A percentile compares a stretch with the other conserved stretches of the same genome.
phyloP scores from a whole-genome alignment of 129 eudicot species.

The Helianthus annuus region DNA sequence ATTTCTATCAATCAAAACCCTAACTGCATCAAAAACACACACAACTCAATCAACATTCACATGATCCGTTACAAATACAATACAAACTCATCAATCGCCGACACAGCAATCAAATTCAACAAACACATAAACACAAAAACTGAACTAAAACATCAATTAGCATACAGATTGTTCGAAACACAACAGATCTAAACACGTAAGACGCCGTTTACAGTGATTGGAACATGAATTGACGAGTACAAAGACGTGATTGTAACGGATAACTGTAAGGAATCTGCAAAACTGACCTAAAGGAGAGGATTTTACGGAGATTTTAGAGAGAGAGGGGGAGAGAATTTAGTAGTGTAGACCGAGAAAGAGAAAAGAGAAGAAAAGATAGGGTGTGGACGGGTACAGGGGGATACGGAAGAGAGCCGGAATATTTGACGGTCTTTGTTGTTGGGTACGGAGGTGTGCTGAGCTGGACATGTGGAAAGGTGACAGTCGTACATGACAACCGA shows the following conservation, averaged over 20 bases:
- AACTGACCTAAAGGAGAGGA: neutral
- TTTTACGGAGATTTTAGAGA: neutral
- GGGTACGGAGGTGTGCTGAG: slow-evolving; percentile 1
- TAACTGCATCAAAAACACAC: neutral
- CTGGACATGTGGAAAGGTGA: slow-evolving; percentile 11
- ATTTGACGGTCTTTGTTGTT: neutral
- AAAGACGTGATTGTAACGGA: neutral
- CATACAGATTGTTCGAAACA: neutral
- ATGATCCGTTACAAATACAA: neutral
- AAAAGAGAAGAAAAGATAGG: neutral
- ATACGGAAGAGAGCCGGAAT: slow-evolving; percentile 1
- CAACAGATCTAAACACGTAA: neutral
- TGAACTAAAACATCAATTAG: neutral
- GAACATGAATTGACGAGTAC: neutral
- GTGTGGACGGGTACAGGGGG: slow-evolving; percentile 1
- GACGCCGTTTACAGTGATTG: neutral
- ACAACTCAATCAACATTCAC: neutral
- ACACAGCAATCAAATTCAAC: neutral
- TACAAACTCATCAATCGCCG: neutral
- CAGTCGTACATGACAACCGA: neutral
- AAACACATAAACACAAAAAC: neutral
- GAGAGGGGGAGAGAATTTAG: slow-evolving; percentile 5
- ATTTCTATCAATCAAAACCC: neutral
- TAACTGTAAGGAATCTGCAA: neutral
- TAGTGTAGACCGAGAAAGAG: neutral